A percentile compares a stretch with the other conserved stretches of the same genome.
Evolutionary conservation across 768 basidiomycete genomes (phyloP).

Genomic region (Termitomyces sp.): DNA sequence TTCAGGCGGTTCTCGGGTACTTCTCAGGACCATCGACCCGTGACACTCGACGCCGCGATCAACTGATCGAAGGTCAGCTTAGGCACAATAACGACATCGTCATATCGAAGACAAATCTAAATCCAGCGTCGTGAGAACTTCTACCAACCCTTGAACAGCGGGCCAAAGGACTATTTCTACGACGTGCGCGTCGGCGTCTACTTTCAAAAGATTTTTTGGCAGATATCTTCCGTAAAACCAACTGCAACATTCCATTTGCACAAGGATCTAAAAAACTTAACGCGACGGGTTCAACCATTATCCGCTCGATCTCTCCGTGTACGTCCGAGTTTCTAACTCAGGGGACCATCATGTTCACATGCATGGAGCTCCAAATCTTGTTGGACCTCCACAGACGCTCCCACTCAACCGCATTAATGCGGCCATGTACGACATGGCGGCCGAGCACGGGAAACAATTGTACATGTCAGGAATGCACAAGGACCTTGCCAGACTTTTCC

Average conservation of each 20-base stretch:
- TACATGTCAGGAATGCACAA: constrained; percentile 17
- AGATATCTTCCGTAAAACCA: constrained; percentile 1
- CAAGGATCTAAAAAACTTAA: neutral
- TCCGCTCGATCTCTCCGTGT: constrained; percentile 9
- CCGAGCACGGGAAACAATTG: constrained; percentile 17
- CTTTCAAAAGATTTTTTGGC: neutral
- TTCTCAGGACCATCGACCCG: constrained; percentile 24
- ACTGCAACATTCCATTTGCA: neutral
- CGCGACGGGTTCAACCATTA: constrained; percentile 15
- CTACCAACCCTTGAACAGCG: constrained; percentile 1
- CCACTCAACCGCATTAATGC: neutral
- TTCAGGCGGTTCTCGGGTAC: constrained; percentile 28
- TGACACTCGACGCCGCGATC: constrained; percentile 28
- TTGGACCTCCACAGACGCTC: neutral
- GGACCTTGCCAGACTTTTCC: constrained; percentile 22
- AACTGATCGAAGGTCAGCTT: constrained; percentile 25
- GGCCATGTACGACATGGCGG: constrained; percentile 22
- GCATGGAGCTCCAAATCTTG: neutral
- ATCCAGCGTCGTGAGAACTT: constrained; percentile 7
- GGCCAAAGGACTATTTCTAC: neutral
- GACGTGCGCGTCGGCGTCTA: neutral
- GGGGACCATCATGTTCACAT: constrained; percentile 11
- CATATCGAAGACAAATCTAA: constrained; percentile 28
- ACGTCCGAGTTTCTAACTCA: constrained; percentile 4
- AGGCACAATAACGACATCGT: constrained; percentile 25